These are phyloP conservation scores for Botrytis galanthina DNA, from an alignment of 2,329 filamentous ascomycete genomes.

Conservation along the genomic window DNA sequence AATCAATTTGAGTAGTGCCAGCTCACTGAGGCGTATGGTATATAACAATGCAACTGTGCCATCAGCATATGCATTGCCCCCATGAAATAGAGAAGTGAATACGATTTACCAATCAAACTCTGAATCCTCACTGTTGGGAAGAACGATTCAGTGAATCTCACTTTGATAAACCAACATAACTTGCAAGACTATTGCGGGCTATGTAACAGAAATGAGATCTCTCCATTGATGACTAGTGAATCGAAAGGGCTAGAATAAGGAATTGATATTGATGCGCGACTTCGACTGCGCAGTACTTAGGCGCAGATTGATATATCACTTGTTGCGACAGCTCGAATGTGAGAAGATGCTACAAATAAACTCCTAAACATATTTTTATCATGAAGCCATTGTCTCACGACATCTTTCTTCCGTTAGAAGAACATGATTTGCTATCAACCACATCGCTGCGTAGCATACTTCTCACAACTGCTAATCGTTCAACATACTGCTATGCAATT, in stretches of 20 bases:
- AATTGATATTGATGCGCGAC: background rate
- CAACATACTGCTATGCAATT: background rate
- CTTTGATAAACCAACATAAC: no score
- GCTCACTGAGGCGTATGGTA: background rate
- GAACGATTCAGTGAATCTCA: background rate
- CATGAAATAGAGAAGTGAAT: background rate
- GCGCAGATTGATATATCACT: background rate
- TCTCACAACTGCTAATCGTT: background rate
- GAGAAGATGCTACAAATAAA: background rate
- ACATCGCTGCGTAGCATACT: background rate
- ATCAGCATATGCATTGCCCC: background rate
- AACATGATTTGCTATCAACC: background rate
- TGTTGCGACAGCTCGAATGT: background rate
- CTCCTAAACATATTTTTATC: background rate
- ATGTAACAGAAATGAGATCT: background rate
- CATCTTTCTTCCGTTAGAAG: background rate
- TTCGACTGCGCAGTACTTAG: background rate
- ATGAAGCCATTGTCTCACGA: background rate
- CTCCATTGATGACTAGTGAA: background rate
- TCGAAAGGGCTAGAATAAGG: background rate
- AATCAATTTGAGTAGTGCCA: background rate
- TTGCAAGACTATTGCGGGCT: background rate
- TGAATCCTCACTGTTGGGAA: background rate
- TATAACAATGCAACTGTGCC: background rate
- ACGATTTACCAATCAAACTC: background rate